Conservation (phyloP, 805 yeast species). For the Pichia kluyveri region DNA sequence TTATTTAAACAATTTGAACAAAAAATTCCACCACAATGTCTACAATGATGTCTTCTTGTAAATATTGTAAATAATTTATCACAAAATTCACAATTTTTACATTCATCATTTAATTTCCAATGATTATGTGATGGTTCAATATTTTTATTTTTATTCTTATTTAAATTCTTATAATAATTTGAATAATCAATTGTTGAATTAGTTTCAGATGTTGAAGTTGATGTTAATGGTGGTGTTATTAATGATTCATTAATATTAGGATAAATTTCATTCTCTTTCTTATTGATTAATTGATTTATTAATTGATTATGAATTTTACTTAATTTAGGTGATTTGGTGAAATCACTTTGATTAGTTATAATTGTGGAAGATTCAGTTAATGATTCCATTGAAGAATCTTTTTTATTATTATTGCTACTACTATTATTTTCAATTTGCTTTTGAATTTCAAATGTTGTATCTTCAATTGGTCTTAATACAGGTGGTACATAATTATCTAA, state of each 20-base stretch:
- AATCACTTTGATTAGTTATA: neutral
- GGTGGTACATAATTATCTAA: slow-evolving; percentile 41
- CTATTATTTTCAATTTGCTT: neutral
- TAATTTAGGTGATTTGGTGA: neutral
- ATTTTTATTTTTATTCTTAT: slow-evolving; percentile 3
- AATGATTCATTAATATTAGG: neutral
- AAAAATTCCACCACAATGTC: slow-evolving; percentile 42
- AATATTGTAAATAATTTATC: slow-evolving; percentile 19
- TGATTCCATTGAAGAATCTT: neutral
- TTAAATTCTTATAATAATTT: neutral
- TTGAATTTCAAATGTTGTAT: neutral
- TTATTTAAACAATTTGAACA: slow-evolving; percentile 28
- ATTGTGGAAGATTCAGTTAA: neutral
- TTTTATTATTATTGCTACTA: neutral
- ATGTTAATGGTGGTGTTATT: neutral
- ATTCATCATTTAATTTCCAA: slow-evolving; percentile 40
- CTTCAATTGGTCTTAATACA: slow-evolving; percentile 34
- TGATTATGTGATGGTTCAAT: slow-evolving; percentile 42
- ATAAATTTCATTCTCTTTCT: neutral
- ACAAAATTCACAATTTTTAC: slow-evolving; percentile 30
- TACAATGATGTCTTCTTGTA: slow-evolving; percentile 38
- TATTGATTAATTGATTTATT: neutral
- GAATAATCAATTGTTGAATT: no score
- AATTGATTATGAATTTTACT: slow-evolving; percentile 2
- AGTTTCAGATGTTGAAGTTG: slow-evolving; percentile 5